phyloP scores from a whole-genome alignment of 345 rosid species.

The Corchorus capsularis region DNA sequence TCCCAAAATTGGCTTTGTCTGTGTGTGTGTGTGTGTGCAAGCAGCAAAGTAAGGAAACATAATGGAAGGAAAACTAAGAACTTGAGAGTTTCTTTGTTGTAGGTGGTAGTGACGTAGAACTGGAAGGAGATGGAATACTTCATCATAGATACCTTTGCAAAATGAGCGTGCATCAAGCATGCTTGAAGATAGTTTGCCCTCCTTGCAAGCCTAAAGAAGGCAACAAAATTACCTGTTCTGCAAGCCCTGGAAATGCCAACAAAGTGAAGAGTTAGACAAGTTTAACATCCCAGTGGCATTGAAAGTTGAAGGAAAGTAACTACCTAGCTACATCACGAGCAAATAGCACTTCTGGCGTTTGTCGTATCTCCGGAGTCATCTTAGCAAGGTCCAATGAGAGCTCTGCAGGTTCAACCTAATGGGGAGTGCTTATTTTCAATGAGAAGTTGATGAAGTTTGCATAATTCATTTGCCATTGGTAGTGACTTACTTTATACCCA shows the following conservation, averaged over 20 bases:
- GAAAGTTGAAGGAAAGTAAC: conserved; percentile 22
- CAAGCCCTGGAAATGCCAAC: conserved; percentile 69
- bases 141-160: conserved; percentile 85
- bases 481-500: conserved; percentile 82
- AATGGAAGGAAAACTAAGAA: background rate
- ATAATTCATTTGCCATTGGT: conserved; percentile 21
- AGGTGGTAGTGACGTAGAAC: background rate
- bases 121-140: background rate
- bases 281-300: conserved; percentile 26
- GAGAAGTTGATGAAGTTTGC: conserved; percentile 23
- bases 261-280: conserved; percentile 35
- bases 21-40: background rate
- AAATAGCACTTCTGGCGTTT: conserved; percentile 83
- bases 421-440: conserved; percentile 27
- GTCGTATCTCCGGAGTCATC: conserved; percentile 96
- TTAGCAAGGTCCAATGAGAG: conserved; percentile 97
- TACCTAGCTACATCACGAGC: conserved; percentile 96
- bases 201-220: conserved; percentile 90
- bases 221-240: conserved; percentile 84
- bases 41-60: conserved; percentile 12
- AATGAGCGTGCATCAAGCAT: conserved; percentile 98
- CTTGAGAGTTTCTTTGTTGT: background rate
- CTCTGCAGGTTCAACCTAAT: conserved; percentile 97
- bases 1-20: background rate
- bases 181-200: conserved; percentile 95